Percentiles rank a stretch among this genome's conserved stretches.
Conservation (phyloP, 225 moss, liverwort and hornwort species). For the Marchantia paleacea region DNA sequence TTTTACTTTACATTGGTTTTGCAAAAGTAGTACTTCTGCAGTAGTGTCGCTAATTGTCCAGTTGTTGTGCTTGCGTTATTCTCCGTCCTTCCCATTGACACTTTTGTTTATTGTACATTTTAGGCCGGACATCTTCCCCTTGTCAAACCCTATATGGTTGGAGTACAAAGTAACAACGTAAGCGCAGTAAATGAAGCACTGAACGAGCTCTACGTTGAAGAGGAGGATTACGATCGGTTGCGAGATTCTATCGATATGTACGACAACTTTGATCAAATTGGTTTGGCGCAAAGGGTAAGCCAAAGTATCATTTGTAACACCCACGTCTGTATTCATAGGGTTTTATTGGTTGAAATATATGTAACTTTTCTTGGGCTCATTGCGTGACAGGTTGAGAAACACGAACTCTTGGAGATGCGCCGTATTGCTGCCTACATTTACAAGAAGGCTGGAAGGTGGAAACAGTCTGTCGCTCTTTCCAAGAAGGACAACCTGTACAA, state of each 20-base stretch:
- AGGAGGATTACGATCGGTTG: conserved; percentile 93
- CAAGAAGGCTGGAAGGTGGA: conserved; percentile 99
- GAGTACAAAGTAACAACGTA: conserved; percentile 90
- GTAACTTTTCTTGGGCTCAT: neutral
- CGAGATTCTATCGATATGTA: conserved; percentile 99
- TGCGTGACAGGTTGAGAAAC: conserved; percentile 75
- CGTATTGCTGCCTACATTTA: conserved; percentile 97
- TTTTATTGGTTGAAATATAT: neutral
- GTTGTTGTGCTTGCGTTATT: too few relatives aligned
- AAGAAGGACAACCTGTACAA: conserved; percentile 98
- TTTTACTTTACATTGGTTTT: too few relatives aligned
- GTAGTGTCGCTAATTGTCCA: too few relatives aligned
- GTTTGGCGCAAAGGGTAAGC: conserved; percentile 89
- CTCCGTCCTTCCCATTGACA: too few relatives aligned
- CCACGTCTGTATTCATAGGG: neutral
- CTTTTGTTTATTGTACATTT: neutral
- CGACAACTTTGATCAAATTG: conserved; percentile 98
- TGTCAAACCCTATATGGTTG: conserved; percentile 97
- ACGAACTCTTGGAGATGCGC: conserved; percentile 95
- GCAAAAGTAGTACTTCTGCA: too few relatives aligned
- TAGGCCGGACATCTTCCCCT: conserved; percentile 96
- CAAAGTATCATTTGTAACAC: neutral
- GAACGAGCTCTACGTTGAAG: conserved; percentile 91
- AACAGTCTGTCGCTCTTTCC: conserved; percentile 92
- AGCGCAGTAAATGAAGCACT: conserved; percentile 95